Conservation (phyloP, 164 flowering plant species). For the Hamamelis virginiana region DNA sequence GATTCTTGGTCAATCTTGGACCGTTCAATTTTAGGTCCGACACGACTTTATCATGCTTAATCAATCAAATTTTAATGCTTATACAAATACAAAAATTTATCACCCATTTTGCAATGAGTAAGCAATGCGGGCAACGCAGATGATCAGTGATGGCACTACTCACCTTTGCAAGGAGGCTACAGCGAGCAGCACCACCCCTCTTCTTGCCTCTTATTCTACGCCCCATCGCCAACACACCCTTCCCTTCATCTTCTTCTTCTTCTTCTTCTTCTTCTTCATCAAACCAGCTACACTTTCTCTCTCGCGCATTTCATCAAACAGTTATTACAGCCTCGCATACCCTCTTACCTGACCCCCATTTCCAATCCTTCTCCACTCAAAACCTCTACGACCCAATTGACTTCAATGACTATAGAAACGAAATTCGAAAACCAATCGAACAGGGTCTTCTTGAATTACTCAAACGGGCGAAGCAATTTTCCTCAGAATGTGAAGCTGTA, state of each 20-base stretch:
- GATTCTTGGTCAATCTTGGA: too few relatives aligned
- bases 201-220: neutral
- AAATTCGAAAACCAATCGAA: constrained; percentile 7
- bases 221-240: neutral
- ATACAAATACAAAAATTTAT: too few relatives aligned
- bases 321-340: neutral
- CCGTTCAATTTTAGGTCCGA: too few relatives aligned
- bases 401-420: constrained; percentile 4
- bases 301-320: constrained; percentile 45
- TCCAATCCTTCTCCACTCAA: constrained; percentile 20
- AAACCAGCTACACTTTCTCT: constrained; percentile 7
- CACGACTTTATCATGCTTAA: too few relatives aligned
- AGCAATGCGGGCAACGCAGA: too few relatives aligned
- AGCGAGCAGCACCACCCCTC: neutral
- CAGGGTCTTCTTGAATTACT: constrained; percentile 33
- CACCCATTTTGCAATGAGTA: too few relatives aligned
- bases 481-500: constrained; percentile 48
- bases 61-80: too few relatives aligned
- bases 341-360: constrained; percentile 7
- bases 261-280: neutral
- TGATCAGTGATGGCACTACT: constrained; percentile 3
- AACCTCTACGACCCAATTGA: constrained; percentile 18
- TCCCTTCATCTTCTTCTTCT: too few relatives aligned
- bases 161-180: constrained; percentile 7
- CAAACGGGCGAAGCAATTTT: constrained; percentile 25